Base-by-base conservation (phyloP, 2,329 filamentous ascomycete genomes). In the Rasamsonia emersonii region DNA sequence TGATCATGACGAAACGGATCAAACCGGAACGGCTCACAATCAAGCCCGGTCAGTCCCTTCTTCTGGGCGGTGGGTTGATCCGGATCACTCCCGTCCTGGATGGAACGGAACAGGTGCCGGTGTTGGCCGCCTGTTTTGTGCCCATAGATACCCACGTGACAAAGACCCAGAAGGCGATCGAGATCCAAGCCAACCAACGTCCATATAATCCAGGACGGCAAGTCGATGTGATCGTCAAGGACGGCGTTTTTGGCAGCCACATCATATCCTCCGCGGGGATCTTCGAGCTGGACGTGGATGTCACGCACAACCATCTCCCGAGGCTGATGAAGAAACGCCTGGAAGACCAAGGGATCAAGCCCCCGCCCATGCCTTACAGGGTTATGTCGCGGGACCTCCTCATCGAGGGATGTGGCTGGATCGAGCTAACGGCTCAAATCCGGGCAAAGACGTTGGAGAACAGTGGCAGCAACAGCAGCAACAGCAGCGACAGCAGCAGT, bases 341-440 rank as follows among this genome's bases (percentile, higher is more conserved):
- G 71, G 23, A 64, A 79, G 76, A 73, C 35, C 70, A 81, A 1
- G 77, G 84, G 2, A 64, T 68, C 10, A 44, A 48, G 5, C 38
- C 50, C 0, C 47, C 51, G 14, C 36, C 46, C 4, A 64, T 96
- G 4, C 85, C 86, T 0, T 98, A 88, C 58, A 73, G 75, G 9
- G 77, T 96, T 2, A 70, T 91, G 38, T 77, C 81, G 6, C 73
- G 80, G 0, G 93, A 98, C 51, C 77, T 98, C 15, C 64, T 98
- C 9, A 77, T 98, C 30, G 89, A 96, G 55, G 86, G 91, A 2
- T 80, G 86, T 16, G 91, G 91, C 5, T 98, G 93, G 83, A 72
- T 98, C 2, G 91, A 98, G 59, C 58, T 98, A 24, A 79, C 78
- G 1, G 79, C 79, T 3, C 89, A 98, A 59, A 75, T 93, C 7